Conservation (phyloP, 2,329 filamentous ascomycete genomes). For the Fusarium sororula region DNA sequence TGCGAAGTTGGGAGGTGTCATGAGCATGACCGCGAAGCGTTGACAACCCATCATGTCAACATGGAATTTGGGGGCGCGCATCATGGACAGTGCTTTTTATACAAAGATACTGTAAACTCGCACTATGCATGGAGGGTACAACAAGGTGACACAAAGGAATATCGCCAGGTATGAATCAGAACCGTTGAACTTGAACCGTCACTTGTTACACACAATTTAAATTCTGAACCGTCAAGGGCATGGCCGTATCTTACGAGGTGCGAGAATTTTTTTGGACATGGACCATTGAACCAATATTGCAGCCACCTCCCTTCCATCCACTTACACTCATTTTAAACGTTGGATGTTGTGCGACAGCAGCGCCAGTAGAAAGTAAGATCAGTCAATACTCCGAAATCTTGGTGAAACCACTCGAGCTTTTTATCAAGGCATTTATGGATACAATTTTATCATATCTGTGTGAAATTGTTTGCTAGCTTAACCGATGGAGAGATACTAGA, state of each 20-base stretch:
- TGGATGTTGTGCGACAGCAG: constrained; percentile 30
- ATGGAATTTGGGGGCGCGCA: not conserved
- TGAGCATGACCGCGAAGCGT: constrained; percentile 22
- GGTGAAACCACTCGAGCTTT: constrained; percentile 13
- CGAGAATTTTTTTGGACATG: not conserved
- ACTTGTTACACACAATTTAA: constrained; percentile 7
- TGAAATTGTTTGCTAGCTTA: not conserved
- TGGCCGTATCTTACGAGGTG: not conserved
- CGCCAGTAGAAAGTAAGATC: constrained; percentile 17
- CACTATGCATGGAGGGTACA: constrained; percentile 10
- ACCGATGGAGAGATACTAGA: not conserved
- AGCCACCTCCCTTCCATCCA: constrained; percentile 10
- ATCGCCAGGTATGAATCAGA: not conserved
- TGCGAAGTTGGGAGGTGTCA: constrained; percentile 14
- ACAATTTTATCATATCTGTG: not conserved
- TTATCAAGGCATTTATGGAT: not conserved
- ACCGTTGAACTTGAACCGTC: constrained; percentile 7
- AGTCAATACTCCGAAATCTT: constrained; percentile 24
- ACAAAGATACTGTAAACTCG: not conserved
- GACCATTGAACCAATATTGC: constrained; percentile 12
- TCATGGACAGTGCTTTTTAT: not conserved
- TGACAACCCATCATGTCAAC: constrained; percentile 26
- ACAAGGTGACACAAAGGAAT: not conserved
- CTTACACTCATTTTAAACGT: constrained; percentile 21
- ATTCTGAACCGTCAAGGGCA: not conserved